Base-by-base conservation (phyloP, 176 grass and related monocot species). In the Avena sativa region DNA sequence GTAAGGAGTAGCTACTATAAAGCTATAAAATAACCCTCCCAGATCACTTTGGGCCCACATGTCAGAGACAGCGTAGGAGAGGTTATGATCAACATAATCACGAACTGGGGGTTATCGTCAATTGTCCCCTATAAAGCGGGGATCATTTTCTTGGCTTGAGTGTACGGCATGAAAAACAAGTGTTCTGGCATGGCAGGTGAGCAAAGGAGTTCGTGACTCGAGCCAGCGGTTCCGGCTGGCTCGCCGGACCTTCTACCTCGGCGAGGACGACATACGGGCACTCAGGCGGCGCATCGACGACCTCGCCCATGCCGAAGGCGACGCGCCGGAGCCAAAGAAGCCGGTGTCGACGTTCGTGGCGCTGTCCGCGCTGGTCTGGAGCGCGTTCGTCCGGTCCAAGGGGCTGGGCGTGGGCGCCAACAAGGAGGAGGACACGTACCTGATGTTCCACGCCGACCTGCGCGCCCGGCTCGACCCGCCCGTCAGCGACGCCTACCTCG, bases 341-440 rank as follows among this genome's bases (percentile, higher is more conserved):
- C 84, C 87, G 25, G 87, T 84, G 58, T 92, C 91, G 64, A 82
- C 87, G 56, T 92, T 80, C 87, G 84, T 87, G 76, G 61, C 88
- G 53, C 81, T 87, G 67, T 6, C 84, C 16, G 91, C 81, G 25
- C 26, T 87, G 21, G 85, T 81, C 3, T 92, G 88, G 91, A 76
- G 55, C 9, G 76, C 80, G 44, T 87, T 92, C 60, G 87, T 81
- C 17, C 76, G 34, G 12, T 17, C 62, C 12, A 79, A 87, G 48
- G 51, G 16, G 0, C 84, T 87, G 0, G 23, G 8, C 11, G n/a
- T 56, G 12, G 79, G 80, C 5, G 53, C 53, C 15, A 19, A 34
- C 32, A 34, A 34, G 32, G 32, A 56, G 3, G 73, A 83, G 5
- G 87, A 89, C 86, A 88, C 83, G 26, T 74, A 91, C 79, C 76